phyloP scores from a whole-genome alignment of 192 early-diverging fungal genomes.

The Phlyctochytrium planicorne region DNA sequence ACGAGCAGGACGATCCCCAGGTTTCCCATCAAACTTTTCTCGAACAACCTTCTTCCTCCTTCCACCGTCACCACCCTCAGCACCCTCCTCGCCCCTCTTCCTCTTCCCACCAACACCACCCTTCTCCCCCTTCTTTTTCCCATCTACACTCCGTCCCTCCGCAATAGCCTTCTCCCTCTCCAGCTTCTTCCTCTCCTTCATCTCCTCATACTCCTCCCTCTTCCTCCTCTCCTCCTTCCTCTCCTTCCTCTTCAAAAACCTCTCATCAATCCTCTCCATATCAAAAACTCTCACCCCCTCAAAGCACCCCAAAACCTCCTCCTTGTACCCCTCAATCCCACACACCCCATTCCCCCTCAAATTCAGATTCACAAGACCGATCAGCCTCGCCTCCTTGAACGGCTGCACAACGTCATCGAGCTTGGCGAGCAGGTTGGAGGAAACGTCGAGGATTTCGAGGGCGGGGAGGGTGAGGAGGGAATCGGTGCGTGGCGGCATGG shows the following conservation, averaged over 20 bases:
- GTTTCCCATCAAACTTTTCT: neutral
- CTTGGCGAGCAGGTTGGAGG: conserved; percentile 59
- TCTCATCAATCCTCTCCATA: conserved; percentile 70
- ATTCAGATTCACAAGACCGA: conserved; percentile 63
- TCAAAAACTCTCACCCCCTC: conserved; percentile 71
- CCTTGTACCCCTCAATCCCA: conserved; percentile 31
- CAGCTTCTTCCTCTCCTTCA: conserved; percentile 20
- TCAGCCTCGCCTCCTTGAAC: conserved; percentile 53
- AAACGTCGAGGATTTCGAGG: conserved; percentile 75
- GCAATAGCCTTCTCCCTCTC: too few relatives aligned
- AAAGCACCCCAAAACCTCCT: conserved; percentile 54
- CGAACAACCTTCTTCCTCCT: neutral
- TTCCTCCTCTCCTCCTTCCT: conserved; percentile 56
- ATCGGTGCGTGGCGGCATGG: too few relatives aligned
- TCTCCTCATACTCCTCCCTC: conserved; percentile 37
- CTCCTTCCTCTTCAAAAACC: conserved; percentile 65
- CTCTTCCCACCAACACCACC: too few relatives aligned
- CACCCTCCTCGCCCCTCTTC: neutral
- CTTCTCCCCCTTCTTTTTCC: too few relatives aligned
- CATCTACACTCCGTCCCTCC: too few relatives aligned
- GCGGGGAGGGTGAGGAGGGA: conserved; percentile 49
- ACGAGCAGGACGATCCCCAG: neutral
- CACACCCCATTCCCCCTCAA: conserved; percentile 53
- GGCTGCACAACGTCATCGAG: conserved; percentile 2
- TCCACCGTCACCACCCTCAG: conserved; percentile 1